Evolutionary conservation across 2,329 filamentous ascomycete genomes (phyloP), one percentile per base, ranked within the genome.

Genomic region (Apiospora phragmitis): DNA sequence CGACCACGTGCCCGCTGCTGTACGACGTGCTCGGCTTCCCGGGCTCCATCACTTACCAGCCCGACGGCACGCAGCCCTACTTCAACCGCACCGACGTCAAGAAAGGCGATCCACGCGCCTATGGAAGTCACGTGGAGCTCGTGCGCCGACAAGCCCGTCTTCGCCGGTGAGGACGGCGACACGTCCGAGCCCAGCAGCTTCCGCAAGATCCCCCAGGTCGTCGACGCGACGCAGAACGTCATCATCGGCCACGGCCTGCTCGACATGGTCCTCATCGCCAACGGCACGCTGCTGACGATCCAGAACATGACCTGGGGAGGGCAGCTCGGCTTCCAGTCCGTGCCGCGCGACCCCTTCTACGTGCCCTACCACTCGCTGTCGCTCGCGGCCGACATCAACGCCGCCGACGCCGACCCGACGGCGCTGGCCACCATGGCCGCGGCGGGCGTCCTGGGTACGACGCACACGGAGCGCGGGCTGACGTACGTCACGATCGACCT

Each of bases 291-390:
- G 1, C 83, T 94, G 8, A 87, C 87, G 1, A 90, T 95, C 71
- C 93, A 95, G 78, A 94, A 94, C 82, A 93, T 95, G 90, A 94
- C 92, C 0, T 95, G 90, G 90, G 89, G 89, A 70, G 93, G 92
- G 5, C 79, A 85, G 59, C 88, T 92, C 68, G 93, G 93, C 0
- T 95, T 95, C 84, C 87, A 90, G 73, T 78, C 80, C 1, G 80
- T 82, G 0, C 93, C 93, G 0, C 78, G 78, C 1, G 86, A 89
- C 68, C 89, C 90, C 2, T 91, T 93, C 77, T 93, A 88, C 77
- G 91, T 94, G 0, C 92, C 93, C 0, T 90, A 89, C 77, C 89
- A 91, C 74, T 83, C 86, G 69, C 81, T 86, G 29, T 80, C 73
- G 69, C 75, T 81, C 1, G 67, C 72, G 4, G 70, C 68, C 71